Evolutionary conservation across 2,329 filamentous ascomycete species (phyloP).

Genomic region (Graphilbum ipis-grandicollis): DNA sequence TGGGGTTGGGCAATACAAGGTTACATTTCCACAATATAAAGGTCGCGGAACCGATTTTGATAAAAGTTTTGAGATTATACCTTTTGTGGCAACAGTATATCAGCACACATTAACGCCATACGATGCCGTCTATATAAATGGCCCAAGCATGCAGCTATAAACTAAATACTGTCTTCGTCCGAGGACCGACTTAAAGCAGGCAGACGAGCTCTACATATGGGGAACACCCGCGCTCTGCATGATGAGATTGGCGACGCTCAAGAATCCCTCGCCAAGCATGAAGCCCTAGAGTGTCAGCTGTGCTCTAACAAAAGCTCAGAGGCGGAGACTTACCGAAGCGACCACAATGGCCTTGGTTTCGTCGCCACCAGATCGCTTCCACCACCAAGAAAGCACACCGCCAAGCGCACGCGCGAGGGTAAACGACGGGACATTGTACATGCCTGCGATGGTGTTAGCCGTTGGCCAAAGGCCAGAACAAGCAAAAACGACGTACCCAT

Average conservation of each 20-base stretch:
- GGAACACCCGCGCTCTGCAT: slow-evolving; percentile 46
- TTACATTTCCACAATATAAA: no score
- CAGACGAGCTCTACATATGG: slow-evolving; percentile 7
- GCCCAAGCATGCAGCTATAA: neutral
- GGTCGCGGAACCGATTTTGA: no score
- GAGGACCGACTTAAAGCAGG: no score
- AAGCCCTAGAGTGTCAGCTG: slow-evolving; percentile 39
- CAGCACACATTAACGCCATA: neutral
- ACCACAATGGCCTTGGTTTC: slow-evolving; percentile 78
- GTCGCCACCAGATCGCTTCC: slow-evolving; percentile 37
- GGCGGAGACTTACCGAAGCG: slow-evolving; percentile 37
- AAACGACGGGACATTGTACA: slow-evolving; percentile 96
- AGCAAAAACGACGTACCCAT: slow-evolving; percentile 39
- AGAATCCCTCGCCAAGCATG: slow-evolving; percentile 79
- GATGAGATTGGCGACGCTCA: slow-evolving; percentile 79
- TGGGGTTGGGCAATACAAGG: no score
- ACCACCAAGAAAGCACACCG: slow-evolving; percentile 60
- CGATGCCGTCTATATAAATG: neutral
- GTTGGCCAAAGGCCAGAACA: no score
- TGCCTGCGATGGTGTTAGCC: slow-evolving; percentile 35
- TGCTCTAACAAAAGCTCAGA: no score
- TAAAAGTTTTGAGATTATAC: no score
- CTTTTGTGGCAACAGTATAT: no score
- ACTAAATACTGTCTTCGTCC: neutral
- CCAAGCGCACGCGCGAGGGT: slow-evolving; percentile 77